Percentiles rank a stretch among this genome's conserved stretches.
Conservation (phyloP, 805 yeast genomes). For the Metschnikowia orientalis region DNA sequence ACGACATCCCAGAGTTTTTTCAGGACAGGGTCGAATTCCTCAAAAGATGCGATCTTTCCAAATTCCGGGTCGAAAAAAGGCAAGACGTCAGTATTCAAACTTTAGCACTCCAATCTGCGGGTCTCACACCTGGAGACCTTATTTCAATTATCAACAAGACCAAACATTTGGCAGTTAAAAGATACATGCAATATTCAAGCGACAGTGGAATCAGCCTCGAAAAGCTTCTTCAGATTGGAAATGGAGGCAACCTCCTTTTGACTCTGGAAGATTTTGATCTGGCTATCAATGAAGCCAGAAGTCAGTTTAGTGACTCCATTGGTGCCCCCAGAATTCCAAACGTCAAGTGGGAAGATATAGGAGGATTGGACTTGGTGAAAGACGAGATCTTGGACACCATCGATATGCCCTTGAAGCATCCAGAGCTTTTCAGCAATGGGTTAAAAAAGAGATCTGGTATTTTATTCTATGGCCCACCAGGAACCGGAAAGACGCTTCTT, state of each 20-base stretch:
- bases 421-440: conserved; percentile 83
- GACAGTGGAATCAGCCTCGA: conserved; percentile 17
- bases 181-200: conserved; percentile 37
- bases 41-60: conserved; percentile 15
- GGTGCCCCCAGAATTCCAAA: conserved; percentile 96
- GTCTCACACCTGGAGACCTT: conserved; percentile 82
- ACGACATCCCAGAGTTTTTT: conserved; percentile 15
- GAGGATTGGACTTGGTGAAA: conserved; percentile 87
- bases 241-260: conserved; percentile 52
- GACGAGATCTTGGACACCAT: conserved; percentile 93
- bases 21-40: conserved; percentile 20
- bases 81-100: conserved; percentile 46
- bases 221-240: conserved; percentile 39
- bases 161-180: conserved; percentile 49
- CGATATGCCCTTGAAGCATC: conserved; percentile 91
- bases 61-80: conserved; percentile 24
- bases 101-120: conserved; percentile 85
- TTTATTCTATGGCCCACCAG: conserved; percentile 96
- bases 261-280: conserved; percentile 59
- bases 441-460: conserved; percentile 93
- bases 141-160: conserved; percentile 66
- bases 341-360: conserved; percentile 96
- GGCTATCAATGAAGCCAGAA: conserved; percentile 77
- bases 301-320: conserved; percentile 85
- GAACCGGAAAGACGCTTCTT: conserved; percentile 92